phyloP scores from a whole-genome alignment of 345 rosid species.

The Eucalyptus marginata region DNA sequence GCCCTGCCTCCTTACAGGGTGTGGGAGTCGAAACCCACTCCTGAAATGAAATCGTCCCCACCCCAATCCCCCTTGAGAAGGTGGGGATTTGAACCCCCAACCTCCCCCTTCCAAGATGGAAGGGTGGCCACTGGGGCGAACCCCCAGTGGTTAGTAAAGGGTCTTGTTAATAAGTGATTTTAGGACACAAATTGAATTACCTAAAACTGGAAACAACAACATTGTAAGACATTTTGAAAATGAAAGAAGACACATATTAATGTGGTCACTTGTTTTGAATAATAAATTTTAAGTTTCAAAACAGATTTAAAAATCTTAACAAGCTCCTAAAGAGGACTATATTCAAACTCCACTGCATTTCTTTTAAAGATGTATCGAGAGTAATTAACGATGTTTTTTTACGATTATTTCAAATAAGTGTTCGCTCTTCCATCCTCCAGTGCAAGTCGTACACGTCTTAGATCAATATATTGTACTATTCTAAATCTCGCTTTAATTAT shows the following conservation, averaged over 20 bases:
- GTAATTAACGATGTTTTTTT: neutral
- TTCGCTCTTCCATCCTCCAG: neutral
- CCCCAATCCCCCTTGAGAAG: too few species aligned
- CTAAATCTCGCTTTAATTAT: neutral
- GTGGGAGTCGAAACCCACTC: too few species aligned
- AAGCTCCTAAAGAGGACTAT: neutral
- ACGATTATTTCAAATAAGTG: neutral
- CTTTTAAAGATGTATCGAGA: neutral
- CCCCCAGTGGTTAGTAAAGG: too few species aligned
- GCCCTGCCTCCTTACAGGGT: too few species aligned
- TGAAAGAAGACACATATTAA: neutral
- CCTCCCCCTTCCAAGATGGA: too few species aligned
- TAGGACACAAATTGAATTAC: neutral
- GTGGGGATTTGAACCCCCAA: too few species aligned
- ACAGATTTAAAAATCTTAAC: neutral
- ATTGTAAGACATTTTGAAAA: neutral
- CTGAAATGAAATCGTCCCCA: too few species aligned
- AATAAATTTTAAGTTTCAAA: neutral
- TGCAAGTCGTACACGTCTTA: neutral
- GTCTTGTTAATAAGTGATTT: neutral
- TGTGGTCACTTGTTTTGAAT: neutral
- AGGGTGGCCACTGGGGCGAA: too few species aligned
- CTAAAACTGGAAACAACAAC: neutral
- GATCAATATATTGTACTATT: neutral
- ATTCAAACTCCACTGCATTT: neutral